Conservation (phyloP, 805 yeast genomes). For the Pichia eremophila region DNA sequence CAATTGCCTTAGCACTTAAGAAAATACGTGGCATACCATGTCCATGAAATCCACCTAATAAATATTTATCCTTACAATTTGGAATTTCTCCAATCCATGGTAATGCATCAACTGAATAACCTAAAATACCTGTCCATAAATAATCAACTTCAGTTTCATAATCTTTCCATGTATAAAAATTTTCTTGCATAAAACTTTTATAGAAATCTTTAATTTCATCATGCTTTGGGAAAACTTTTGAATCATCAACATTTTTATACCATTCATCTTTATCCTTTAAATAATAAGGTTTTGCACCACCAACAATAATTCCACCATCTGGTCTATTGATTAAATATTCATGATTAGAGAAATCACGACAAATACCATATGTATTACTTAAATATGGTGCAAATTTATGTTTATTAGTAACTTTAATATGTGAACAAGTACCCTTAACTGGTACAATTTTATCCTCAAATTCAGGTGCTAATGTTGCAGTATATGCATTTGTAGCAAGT, state of each 20-base stretch:
- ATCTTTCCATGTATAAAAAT: slow-evolving; percentile 15
- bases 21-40: slow-evolving; percentile 45
- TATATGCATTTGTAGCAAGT: slow-evolving; percentile 27
- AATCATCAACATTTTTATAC: slow-evolving; percentile 27
- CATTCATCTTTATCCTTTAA: slow-evolving; percentile 8
- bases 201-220: slow-evolving; percentile 19
- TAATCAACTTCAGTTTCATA: slow-evolving; percentile 22
- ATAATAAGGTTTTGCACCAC: slow-evolving; percentile 19
- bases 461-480: slow-evolving; percentile 13
- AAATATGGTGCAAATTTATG: slow-evolving; percentile 21
- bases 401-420: slow-evolving; percentile 16
- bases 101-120: slow-evolving; percentile 31
- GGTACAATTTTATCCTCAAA: slow-evolving; percentile 25
- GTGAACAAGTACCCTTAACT: slow-evolving; percentile 25
- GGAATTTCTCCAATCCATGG: slow-evolving; percentile 37
- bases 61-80: slow-evolving; percentile 23
- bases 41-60: slow-evolving; percentile 39
- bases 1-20: slow-evolving; percentile 30
- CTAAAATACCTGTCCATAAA: slow-evolving; percentile 40
- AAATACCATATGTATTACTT: slow-evolving; percentile 27
- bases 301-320: slow-evolving; percentile 30
- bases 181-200: slow-evolving; percentile 23
- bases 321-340: slow-evolving; percentile 26
- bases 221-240: slow-evolving; percentile 14
- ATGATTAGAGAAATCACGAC: slow-evolving; percentile 12